Evolutionary conservation across 805 yeast genomes (phyloP), one percentile per base, ranked within the genome.

Genomic region (Candida endomychidarum): DNA sequence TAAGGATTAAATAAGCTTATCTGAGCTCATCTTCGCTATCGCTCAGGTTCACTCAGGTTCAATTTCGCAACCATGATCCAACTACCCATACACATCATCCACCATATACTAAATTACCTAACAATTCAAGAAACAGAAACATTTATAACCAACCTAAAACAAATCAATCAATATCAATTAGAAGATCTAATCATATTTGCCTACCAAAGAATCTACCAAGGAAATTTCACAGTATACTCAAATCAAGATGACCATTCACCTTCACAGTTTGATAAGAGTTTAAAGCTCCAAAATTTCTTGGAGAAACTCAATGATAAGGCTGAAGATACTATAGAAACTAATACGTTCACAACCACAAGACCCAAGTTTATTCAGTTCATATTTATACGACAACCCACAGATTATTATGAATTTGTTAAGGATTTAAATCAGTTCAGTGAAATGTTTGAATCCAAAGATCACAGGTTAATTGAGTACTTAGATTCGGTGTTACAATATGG

Each of bases 281-380:
- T 53, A n/a, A 44, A 46, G 1, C 19, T 53, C 2, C 34, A 24
- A 7, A 41, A 46, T 7, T 56, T 58, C 24, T 36, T 37, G 14
- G 34, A 41, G 1, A 41, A 42, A 24, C 15, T 32, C 20, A 45
- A 55, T 21, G n/a, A 11, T 4, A 23, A 12, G 8, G 31, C 23
- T 2, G 27, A 18, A 25, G 22, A 30, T 9, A 23, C 39, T 9
- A 24, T 43, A 4, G 49, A 50, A 24, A 16, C 34, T 16, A 20
- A 15, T 8, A 26, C 45, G 4, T 54, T 57, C 29, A 36, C 22
- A 17, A 34, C 12, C 11, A 49, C 54, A 16, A 34, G 61, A 17
- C 61, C 63, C 8, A 45, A 51, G 27, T 34, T 22, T 11, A 34
- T 58, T 5, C 54, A 54, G 30, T 57, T 58, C 33, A 38, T 48